Evolutionary conservation across 768 basidiomycete genomes (phyloP), one percentile per base, ranked within the genome.

Genomic region (Naematelia aurantialba): DNA sequence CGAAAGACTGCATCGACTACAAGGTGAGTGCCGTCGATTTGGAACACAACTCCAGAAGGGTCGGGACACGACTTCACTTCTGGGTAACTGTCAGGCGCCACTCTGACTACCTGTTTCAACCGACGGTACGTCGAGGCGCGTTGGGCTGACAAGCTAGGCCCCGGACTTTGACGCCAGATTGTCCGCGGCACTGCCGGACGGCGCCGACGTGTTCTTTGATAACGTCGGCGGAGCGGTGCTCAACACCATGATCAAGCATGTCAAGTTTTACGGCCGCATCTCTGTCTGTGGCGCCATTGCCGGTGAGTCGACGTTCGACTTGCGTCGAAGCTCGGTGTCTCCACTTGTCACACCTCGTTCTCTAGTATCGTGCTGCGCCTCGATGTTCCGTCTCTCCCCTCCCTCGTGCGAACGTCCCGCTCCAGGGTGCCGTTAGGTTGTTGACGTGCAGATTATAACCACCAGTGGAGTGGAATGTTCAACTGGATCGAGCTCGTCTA

Each of bases 1-100:
- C 76, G 27, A 73, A 74, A 60, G 67, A 60, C 14, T 74, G 74
- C 59, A 51, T 77, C 62, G 76, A 77, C 58, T 77, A 77, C 74
- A 73, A 39, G 34, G 34, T 39, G 17, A 17, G 17, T 17, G 8
- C 34, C n/a, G n/a, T n/a, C n/a, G n/a, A n/a, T n/a, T n/a, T n/a
- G n/a, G n/a, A n/a, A n/a, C n/a, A n/a, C n/a, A n/a, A n/a, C n/a
- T n/a, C n/a, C n/a, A n/a, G n/a, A n/a, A n/a, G n/a, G n/a, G n/a
- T n/a, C n/a, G n/a, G n/a, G n/a, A n/a, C n/a, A n/a, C n/a, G n/a
- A n/a, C n/a, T n/a, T n/a, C n/a, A n/a, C n/a, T n/a, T n/a, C n/a
- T n/a, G n/a, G n/a, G n/a, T n/a, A n/a, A n/a, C n/a, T n/a, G n/a
- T n/a, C n/a, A n/a, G n/a, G n/a, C n/a, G n/a, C n/a, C n/a, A n/a